phyloP scores from a whole-genome alignment of 2,329 filamentous ascomycete genomes.

The Paraphaeosphaeria minitans region DNA sequence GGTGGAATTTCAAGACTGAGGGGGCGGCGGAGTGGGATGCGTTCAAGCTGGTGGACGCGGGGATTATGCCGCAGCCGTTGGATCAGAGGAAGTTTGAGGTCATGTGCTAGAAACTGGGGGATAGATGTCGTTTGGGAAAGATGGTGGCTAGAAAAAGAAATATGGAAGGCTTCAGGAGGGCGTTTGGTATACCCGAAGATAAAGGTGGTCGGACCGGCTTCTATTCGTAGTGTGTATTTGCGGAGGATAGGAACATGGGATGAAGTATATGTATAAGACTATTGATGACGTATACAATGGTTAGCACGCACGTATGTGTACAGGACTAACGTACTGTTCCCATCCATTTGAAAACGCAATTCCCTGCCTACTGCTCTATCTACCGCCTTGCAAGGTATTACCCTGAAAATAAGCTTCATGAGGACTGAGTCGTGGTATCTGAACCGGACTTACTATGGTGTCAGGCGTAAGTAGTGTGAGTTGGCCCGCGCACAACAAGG shows the following conservation, averaged over 20 bases:
- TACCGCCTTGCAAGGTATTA: slow-evolving; percentile 61
- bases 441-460: slow-evolving; percentile 51
- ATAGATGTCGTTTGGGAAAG: neutral
- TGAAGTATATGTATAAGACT: neutral
- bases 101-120: slow-evolving; percentile 15
- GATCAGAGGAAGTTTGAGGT: slow-evolving; percentile 25
- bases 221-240: slow-evolving; percentile 6
- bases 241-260: neutral
- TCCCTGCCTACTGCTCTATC: slow-evolving; percentile 62
- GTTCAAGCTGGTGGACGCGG: slow-evolving; percentile 55
- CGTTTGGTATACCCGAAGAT: neutral
- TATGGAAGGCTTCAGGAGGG: neutral
- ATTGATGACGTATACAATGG: neutral
- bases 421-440: slow-evolving; percentile 62
- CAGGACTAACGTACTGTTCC: too few relatives aligned
- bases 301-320: neutral
- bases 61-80: slow-evolving; percentile 54
- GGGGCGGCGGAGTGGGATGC: slow-evolving; percentile 59
- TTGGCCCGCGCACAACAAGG: too few relatives aligned
- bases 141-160: neutral
- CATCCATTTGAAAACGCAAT: too few relatives aligned
- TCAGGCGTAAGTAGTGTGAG: too few relatives aligned
- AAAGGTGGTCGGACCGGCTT: neutral
- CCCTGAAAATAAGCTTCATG: slow-evolving; percentile 49
- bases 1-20: slow-evolving; percentile 66